Evolutionary conservation across 1,284 basidiomycete species (phyloP).

Genomic region (Thecaphora frezii): DNA sequence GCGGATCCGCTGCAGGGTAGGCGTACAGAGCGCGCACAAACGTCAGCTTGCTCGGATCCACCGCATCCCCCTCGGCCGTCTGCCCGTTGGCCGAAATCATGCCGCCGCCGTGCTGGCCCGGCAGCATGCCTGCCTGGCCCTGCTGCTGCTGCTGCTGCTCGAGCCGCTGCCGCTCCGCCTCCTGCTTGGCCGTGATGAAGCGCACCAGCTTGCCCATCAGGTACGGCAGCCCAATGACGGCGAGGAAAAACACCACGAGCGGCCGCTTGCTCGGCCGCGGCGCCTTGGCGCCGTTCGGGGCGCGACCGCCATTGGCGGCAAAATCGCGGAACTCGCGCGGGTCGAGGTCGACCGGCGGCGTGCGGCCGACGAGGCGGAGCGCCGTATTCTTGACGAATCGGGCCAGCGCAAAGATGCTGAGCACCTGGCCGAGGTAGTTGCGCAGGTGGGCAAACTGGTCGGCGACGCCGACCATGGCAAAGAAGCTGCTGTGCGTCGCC

Average conservation of each 20-base stretch:
- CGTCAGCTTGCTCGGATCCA: constrained; percentile 68
- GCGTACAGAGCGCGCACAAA: constrained; percentile 86
- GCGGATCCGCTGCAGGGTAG: constrained; percentile 66
- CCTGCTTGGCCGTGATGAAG: constrained; percentile 70
- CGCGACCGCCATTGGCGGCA: constrained; percentile 35
- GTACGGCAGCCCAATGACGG: constrained; percentile 91
- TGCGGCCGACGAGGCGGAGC: constrained; percentile 42
- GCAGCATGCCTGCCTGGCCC: constrained; percentile 63
- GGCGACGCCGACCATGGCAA: constrained; percentile 96
- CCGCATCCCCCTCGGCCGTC: constrained; percentile 45
- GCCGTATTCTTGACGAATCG: constrained; percentile 70
- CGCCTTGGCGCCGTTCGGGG: constrained; percentile 20
- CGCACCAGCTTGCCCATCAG: constrained; percentile 88
- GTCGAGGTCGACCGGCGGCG: constrained; percentile 48
- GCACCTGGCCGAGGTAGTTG: constrained; percentile 87
- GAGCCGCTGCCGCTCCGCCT: constrained; percentile 59
- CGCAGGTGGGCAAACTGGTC: constrained; percentile 91
- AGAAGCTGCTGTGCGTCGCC: constrained; percentile 97
- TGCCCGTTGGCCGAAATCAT: constrained; percentile 31
- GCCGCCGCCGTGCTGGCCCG: constrained; percentile 65
- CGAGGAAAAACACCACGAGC: constrained; percentile 88
- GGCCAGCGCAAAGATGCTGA: constrained; percentile 82
- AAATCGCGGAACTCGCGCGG: constrained; percentile 54
- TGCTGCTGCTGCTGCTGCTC: constrained; percentile 59
- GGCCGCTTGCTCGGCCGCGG: constrained; percentile 74